Evolutionary conservation across 2,329 filamentous ascomycete species (phyloP).

Genomic region (Aureobasidium sp.): DNA sequence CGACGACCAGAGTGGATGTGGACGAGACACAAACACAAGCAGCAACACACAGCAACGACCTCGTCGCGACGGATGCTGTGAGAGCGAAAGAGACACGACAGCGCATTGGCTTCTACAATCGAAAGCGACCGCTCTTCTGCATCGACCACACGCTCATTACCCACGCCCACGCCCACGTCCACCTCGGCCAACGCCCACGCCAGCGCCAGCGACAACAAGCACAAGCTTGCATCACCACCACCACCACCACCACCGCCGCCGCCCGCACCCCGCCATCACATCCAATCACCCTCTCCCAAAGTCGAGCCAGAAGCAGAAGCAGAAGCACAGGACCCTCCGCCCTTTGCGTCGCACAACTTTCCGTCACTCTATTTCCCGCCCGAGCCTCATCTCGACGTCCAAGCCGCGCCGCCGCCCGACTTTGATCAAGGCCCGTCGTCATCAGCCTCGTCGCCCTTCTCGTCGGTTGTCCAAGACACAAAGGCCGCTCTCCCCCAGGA

Average conservation of each 20-base stretch:
- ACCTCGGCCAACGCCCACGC: background rate
- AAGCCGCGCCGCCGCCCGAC: constrained; percentile 32
- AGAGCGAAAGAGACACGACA: background rate
- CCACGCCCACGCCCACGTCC: background rate
- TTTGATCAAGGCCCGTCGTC: constrained; percentile 36
- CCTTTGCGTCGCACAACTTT: constrained; percentile 57
- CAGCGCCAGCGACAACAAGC: constrained; percentile 8
- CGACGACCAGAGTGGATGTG: background rate
- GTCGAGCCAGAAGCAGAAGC: constrained; percentile 36
- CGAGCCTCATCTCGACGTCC: constrained; percentile 20
- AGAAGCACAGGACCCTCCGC: constrained; percentile 47
- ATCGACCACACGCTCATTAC: constrained; percentile 17
- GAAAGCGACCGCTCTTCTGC: constrained; percentile 16
- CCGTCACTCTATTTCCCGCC: constrained; percentile 48
- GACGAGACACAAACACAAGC: constrained; percentile 1
- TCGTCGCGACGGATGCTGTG: background rate
- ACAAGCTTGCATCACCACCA: constrained; percentile 8
- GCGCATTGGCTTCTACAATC: constrained; percentile 13
- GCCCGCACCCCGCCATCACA: background rate
- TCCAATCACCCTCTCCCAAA: background rate
- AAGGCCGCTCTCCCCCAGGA: constrained; percentile 78
- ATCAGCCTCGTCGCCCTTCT: constrained; percentile 31
- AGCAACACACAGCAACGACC: constrained; percentile 3
- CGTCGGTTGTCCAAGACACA: constrained; percentile 57
- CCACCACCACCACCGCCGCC: constrained; percentile 11